These are phyloP conservation scores for Pelargonium citronellum DNA, from an alignment of 441 rosid genomes.

Conservation along the genomic window DNA sequence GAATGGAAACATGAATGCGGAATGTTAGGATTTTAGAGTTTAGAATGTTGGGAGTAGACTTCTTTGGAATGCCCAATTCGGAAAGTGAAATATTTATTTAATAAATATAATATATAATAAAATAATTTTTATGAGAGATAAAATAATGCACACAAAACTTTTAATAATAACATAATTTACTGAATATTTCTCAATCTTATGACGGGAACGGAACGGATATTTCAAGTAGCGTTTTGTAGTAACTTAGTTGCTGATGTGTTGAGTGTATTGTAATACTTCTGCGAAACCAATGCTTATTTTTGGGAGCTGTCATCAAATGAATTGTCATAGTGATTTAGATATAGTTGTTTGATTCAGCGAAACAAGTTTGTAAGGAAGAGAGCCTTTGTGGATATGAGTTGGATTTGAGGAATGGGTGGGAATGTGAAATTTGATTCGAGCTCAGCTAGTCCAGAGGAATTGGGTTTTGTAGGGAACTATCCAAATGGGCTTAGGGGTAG, in stretches of 20 bases:
- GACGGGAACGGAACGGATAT: no score
- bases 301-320: slow-evolving; percentile 11
- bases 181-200: no score
- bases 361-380: slow-evolving; percentile 6
- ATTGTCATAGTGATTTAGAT: slow-evolving; percentile 3
- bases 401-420: slow-evolving; percentile 37
- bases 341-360: slow-evolving; percentile 13
- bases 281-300: slow-evolving; percentile 10
- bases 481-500: slow-evolving; percentile 44
- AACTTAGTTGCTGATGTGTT: not conserved
- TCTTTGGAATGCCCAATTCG: no score
- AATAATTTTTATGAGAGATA: no score
- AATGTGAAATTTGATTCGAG: slow-evolving; percentile 41
- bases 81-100: no score
- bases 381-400: slow-evolving; percentile 19
- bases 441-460: slow-evolving; percentile 38
- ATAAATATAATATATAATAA: no score
- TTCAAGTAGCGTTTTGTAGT: no score
- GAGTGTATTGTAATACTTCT: slow-evolving; percentile 5
- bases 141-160: no score
- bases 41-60: no score
- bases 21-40: no score
- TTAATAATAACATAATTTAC: no score
- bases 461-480: slow-evolving; percentile 36
- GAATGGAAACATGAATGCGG: no score